Percentiles rank a stretch among this genome's conserved stretches.
Conservation (phyloP, 2,329 filamentous ascomycete species). For the Bipolaris bicolor region DNA sequence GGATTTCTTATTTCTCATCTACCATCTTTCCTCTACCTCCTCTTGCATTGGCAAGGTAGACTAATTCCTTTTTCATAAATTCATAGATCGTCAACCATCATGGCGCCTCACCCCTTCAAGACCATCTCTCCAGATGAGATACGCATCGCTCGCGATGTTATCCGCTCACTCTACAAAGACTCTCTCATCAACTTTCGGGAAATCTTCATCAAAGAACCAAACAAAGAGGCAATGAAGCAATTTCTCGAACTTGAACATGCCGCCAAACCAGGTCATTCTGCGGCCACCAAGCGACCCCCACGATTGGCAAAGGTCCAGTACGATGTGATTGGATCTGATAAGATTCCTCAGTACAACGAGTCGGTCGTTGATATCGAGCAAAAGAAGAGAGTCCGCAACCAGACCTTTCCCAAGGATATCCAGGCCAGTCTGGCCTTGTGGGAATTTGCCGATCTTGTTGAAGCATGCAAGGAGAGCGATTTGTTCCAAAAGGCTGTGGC, state of each 20-base stretch:
- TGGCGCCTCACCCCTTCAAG: slow-evolving; percentile 60
- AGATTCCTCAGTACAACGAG: slow-evolving; percentile 61
- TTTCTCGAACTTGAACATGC: slow-evolving; percentile 58
- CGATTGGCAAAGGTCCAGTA: slow-evolving; percentile 62
- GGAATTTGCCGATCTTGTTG: slow-evolving; percentile 40
- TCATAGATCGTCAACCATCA: slow-evolving; percentile 16
- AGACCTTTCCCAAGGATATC: slow-evolving; percentile 55
- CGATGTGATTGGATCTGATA: slow-evolving; percentile 60
- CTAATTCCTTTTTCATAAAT: not conserved
- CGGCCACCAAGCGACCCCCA: slow-evolving; percentile 53
- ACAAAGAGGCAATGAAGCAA: slow-evolving; percentile 55
- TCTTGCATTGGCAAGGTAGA: not conserved
- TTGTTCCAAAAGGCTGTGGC: slow-evolving; percentile 59
- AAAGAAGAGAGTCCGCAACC: slow-evolving; percentile 52
- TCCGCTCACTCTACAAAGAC: slow-evolving; percentile 51
- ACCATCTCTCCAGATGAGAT: slow-evolving; percentile 64
- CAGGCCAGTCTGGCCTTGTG: slow-evolving; percentile 58
- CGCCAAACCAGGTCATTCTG: slow-evolving; percentile 45
- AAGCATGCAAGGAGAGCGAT: slow-evolving; percentile 59
- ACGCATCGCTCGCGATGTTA: slow-evolving; percentile 56
- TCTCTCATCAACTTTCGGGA: slow-evolving; percentile 55
- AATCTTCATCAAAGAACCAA: slow-evolving; percentile 59
- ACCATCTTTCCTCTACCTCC: not conserved
- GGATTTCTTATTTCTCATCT: not conserved
- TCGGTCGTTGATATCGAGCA: slow-evolving; percentile 57